Base-by-base conservation (phyloP, 148 eudicot species). In the Linanthus parryae region DNA sequence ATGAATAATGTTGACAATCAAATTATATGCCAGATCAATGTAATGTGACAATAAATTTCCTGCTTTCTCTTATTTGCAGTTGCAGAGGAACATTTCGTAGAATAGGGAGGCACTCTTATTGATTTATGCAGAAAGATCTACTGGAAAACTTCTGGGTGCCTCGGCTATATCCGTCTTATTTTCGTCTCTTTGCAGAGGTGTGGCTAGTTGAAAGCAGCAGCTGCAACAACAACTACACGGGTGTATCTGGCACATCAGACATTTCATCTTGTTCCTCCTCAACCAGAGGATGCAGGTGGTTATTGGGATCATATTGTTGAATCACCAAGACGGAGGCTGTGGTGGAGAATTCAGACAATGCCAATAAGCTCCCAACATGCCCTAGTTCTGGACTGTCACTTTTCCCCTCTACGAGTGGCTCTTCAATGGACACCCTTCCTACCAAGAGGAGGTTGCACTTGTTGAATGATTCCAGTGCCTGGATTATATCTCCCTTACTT, bases 251-350 rank as follows among this genome's bases (percentile, higher is more conserved):
- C 12, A 54, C 35, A 23, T 54, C 46, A 38, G 26, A 52, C 11
- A 37, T n/a, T 20, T 54, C 58, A 4, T 20, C 2, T 0, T 16
- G 45, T 29, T 54, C 46, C 20, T 54, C 58, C 4, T 54, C 46
- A 2, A 39, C 46, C 22, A 54, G 21, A 8, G 19, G 17, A 2
- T 39, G 58, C 33, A 39, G 27, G 26, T n/a, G 25, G 2, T 33
- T 46, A 2, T 21, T 38, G 1, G 58, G 46, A 31, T 49, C 52
- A 30, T 68, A 61, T 9, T 61, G 73, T 18, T 62, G 65, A 30
- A 68, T 46, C 28, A 68, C 73, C 46, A 68, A 29, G 19, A 68
- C 73, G 8, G 73, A 68, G 2, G 67, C 67, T 14, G 62, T 56
- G 1, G 62, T 61, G 1, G 58, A 56, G 22, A 68, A 61, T 10